phyloP scores from a whole-genome alignment of 1,284 basidiomycete species.

The Cerrena zonata region DNA sequence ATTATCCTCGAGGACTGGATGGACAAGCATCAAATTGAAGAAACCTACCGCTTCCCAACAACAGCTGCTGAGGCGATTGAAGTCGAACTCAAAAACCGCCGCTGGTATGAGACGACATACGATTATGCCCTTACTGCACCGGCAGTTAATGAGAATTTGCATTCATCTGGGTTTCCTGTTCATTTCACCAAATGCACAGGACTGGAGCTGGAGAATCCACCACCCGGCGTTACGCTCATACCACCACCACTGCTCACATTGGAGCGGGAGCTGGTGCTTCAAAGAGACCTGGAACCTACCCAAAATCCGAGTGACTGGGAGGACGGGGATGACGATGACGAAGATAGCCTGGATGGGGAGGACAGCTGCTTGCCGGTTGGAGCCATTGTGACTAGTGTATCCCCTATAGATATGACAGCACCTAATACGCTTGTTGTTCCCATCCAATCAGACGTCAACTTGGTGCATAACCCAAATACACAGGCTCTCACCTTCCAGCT shows the following conservation, averaged over 20 bases:
- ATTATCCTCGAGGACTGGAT: background rate
- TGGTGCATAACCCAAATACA: too few relatives aligned
- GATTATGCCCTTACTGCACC: background rate
- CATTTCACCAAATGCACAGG: background rate
- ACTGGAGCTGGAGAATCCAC: too few relatives aligned
- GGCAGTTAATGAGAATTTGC: background rate
- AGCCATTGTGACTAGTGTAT: too few relatives aligned
- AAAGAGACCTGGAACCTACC: background rate
- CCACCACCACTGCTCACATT: background rate
- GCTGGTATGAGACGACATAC: slow-evolving; percentile 5
- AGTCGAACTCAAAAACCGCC: background rate
- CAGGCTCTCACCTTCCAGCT: slow-evolving; percentile 1
- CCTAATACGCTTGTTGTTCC: background rate
- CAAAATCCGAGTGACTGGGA: too few relatives aligned
- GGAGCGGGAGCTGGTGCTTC: background rate
- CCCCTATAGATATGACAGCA: background rate
- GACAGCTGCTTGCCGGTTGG: too few relatives aligned
- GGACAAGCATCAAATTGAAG: background rate
- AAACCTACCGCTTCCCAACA: background rate
- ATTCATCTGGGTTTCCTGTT: background rate
- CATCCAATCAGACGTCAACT: background rate
- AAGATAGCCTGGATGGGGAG: too few relatives aligned
- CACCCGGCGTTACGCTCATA: background rate
- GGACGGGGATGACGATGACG: background rate
- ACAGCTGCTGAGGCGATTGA: background rate